Percentiles rank a stretch among this genome's conserved stretches.
Conservation (phyloP, 495 filamentous ascomycete species). For the Hypoxylon intermedium region DNA sequence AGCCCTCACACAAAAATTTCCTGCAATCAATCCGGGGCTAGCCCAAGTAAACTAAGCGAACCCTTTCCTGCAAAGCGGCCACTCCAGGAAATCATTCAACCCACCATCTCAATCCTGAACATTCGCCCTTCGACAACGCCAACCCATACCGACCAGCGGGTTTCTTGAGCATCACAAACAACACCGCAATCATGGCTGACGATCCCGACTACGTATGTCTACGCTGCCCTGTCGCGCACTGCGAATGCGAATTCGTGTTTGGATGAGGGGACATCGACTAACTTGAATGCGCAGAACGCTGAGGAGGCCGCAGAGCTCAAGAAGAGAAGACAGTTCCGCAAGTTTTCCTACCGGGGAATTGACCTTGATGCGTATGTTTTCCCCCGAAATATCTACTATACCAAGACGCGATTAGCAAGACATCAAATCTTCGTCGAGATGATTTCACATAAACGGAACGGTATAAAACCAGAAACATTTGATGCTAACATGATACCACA, state of each 20-base stretch:
- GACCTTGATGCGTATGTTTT: slow-evolving; percentile 94
- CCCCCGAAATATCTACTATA: slow-evolving; percentile 6
- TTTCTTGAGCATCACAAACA: slow-evolving; percentile 27
- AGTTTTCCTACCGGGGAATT: slow-evolving; percentile 99
- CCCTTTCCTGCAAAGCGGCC: slow-evolving; percentile 24
- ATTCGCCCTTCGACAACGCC: slow-evolving; percentile 30
- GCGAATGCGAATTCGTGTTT: background rate
- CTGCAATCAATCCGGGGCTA: slow-evolving; percentile 3
- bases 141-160: slow-evolving; percentile 29
- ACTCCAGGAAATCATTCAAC: slow-evolving; percentile 22
- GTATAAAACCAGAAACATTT: slow-evolving; percentile 26
- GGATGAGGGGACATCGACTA: slow-evolving; percentile 20
- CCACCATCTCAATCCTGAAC: slow-evolving; percentile 35
- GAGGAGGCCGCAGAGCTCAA: slow-evolving; percentile 98
- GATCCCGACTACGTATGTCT: slow-evolving; percentile 79
- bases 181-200: slow-evolving; percentile 87
- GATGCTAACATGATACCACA: slow-evolving; percentile 41
- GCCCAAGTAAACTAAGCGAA: slow-evolving; percentile 35
- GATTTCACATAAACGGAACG: background rate
- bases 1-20: slow-evolving; percentile 42
- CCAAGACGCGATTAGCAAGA: slow-evolving; percentile 7
- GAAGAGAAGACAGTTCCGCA: slow-evolving; percentile 99
- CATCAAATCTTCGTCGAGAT: background rate
- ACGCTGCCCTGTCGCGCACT: background rate
- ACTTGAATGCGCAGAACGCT: slow-evolving; percentile 68